Percentiles rank a stretch among this genome's conserved stretches.
Evolutionary conservation across 768 basidiomycete species (phyloP).

Genomic region (Daedaleopsis nitida): DNA sequence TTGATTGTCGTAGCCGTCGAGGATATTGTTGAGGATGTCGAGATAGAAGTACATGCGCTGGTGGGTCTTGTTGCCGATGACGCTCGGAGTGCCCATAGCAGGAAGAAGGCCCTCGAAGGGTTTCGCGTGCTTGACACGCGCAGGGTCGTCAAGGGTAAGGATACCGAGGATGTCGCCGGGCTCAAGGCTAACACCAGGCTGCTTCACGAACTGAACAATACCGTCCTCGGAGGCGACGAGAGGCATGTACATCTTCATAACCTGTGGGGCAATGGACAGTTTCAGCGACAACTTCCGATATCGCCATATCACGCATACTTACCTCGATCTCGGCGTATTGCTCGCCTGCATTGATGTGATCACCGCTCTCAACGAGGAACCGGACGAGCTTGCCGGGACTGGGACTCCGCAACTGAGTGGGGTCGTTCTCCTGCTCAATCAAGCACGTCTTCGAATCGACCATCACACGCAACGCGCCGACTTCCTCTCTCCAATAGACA

Average conservation of each 20-base stretch:
- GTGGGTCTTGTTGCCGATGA: conserved; percentile 87
- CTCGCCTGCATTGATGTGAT: conserved; percentile 95
- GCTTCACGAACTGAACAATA: conserved; percentile 93
- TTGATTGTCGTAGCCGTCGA: conserved; percentile 97
- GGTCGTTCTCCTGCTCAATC: conserved; percentile 99
- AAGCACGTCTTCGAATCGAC: conserved; percentile 97
- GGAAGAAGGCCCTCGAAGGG: conserved; percentile 96
- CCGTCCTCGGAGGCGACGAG: conserved; percentile 94
- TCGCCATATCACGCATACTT: conserved; percentile 51
- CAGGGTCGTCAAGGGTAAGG: conserved; percentile 92
- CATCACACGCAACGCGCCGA: conserved; percentile 89
- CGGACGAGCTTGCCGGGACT: conserved; percentile 96
- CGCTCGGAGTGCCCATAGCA: conserved; percentile 79
- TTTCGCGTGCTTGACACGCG: conserved; percentile 96
- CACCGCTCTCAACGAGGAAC: conserved; percentile 94
- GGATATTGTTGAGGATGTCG: conserved; percentile 82
- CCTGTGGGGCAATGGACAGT: conserved; percentile 41
- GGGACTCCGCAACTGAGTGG: conserved; percentile 93
- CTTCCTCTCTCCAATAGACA: conserved; percentile 97
- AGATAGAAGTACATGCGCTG: conserved; percentile 79
- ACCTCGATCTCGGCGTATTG: conserved; percentile 99
- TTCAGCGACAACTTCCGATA: not conserved
- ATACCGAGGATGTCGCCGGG: conserved; percentile 98
- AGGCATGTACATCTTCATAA: conserved; percentile 99
- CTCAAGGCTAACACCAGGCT: conserved; percentile 94